Conservation (phyloP, 768 basidiomycete genomes). For the Lactarius indigo region DNA sequence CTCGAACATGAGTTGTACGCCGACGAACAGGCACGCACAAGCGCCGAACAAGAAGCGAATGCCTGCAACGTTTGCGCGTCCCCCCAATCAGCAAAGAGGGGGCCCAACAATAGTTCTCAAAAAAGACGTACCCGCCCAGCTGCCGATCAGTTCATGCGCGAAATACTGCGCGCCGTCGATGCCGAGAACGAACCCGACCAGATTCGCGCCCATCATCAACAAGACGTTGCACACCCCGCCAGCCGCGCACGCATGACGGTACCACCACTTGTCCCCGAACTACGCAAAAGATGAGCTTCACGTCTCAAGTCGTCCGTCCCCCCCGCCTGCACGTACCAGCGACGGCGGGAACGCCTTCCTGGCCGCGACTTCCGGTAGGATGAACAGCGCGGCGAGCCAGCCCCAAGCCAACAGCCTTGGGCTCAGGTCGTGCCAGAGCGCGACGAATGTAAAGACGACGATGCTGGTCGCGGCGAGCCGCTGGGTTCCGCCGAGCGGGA, state of each 20-base stretch:
- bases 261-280: constrained; percentile 74
- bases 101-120: no score
- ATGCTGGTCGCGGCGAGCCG: constrained; percentile 59
- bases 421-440: constrained; percentile 94
- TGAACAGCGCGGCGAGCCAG: constrained; percentile 90
- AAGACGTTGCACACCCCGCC: constrained; percentile 83
- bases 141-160: constrained; percentile 55
- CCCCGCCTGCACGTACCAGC: constrained; percentile 50
- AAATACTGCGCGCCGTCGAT: constrained; percentile 74
- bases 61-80: constrained; percentile 44
- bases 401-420: constrained; percentile 91
- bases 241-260: constrained; percentile 76
- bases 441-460: constrained; percentile 92
- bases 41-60: constrained; percentile 60
- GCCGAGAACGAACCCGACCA: constrained; percentile 93
- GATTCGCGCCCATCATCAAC: constrained; percentile 88
- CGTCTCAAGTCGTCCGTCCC: no score
- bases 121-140: constrained; percentile 51
- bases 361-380: constrained; percentile 78
- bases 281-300: constrained; percentile 33
- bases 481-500: constrained; percentile 79
- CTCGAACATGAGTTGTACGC: constrained; percentile 92
- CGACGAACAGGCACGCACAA: constrained; percentile 68
- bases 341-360: constrained; percentile 54
- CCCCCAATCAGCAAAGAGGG: background rate